phyloP scores from a whole-genome alignment of 805 yeast genomes.

The Candida alai region DNA sequence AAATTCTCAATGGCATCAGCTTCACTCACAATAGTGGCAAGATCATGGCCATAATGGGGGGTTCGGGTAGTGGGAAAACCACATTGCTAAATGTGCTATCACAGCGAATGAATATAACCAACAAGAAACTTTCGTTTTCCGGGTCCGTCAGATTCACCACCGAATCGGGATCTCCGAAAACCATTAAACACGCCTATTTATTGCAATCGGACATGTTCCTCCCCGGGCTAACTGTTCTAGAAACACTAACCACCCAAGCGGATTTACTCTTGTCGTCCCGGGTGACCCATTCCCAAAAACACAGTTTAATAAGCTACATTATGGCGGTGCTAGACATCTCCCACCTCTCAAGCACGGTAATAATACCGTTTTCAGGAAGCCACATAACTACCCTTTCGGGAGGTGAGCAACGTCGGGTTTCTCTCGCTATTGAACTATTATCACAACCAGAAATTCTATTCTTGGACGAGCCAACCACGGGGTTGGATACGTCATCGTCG shows the following conservation, averaged over 20 bases:
- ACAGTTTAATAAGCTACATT: constrained; percentile 52
- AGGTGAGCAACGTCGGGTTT: constrained; percentile 76
- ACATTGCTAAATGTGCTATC: constrained; percentile 68
- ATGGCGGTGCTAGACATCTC: constrained; percentile 62
- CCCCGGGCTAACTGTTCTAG: constrained; percentile 70
- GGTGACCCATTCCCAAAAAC: constrained; percentile 41
- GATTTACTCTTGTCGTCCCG: constrained; percentile 57
- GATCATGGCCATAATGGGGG: constrained; percentile 79
- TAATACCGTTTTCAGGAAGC: constrained; percentile 43
- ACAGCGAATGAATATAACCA: constrained; percentile 41
- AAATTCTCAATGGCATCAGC: constrained; percentile 44
- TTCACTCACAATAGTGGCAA: constrained; percentile 58
- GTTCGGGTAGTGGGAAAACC: constrained; percentile 86
- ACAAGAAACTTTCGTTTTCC: constrained; percentile 36
- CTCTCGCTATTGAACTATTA: constrained; percentile 73
- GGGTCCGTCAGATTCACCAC: constrained; percentile 39
- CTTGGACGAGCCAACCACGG: constrained; percentile 87
- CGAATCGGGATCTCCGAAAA: constrained; percentile 8
- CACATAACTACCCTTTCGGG: constrained; percentile 68
- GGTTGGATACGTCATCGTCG: constrained; percentile 78
- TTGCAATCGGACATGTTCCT: constrained; percentile 71
- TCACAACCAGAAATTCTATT: constrained; percentile 74
- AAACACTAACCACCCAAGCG: constrained; percentile 67
- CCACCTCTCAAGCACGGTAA: constrained; percentile 57
- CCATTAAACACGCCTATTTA: constrained; percentile 53